Percentiles rank a stretch among this genome's conserved stretches.
Conservation (phyloP, 371 early-diverging fungal genomes). For the Coemansia sp. region DNA sequence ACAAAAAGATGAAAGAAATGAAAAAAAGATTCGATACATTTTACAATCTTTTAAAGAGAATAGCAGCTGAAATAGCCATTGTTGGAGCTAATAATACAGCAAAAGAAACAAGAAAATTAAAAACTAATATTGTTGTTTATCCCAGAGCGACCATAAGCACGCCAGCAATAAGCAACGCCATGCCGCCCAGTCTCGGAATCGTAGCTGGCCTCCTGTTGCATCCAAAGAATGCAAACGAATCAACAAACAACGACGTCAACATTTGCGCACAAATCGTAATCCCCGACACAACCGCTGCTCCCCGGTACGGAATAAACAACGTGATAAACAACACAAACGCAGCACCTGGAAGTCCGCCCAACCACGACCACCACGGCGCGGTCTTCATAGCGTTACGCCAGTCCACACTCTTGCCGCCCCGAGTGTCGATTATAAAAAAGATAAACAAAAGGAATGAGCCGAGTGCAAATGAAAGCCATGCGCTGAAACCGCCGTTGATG, state of each 20-base stretch:
- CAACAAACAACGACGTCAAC: constrained; percentile 41
- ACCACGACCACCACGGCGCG: constrained; percentile 49
- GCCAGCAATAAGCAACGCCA: constrained; percentile 37
- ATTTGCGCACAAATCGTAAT: constrained; percentile 49
- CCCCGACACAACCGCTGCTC: constrained; percentile 44
- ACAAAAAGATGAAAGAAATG: not conserved
- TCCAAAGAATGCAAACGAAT: constrained; percentile 44
- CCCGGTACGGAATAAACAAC: constrained; percentile 45
- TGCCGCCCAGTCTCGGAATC: constrained; percentile 26
- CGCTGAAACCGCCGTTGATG: constrained; percentile 41
- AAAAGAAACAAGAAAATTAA: not conserved
- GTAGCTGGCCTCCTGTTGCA: constrained; percentile 38
- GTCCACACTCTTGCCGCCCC: constrained; percentile 37
- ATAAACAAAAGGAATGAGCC: constrained; percentile 39
- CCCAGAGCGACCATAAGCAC: constrained; percentile 49
- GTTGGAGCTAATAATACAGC: constrained; percentile 6
- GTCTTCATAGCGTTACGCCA: constrained; percentile 43
- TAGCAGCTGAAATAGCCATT: not conserved
- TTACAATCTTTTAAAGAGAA: not conserved
- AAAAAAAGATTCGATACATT: not conserved
- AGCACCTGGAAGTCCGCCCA: constrained; percentile 44
- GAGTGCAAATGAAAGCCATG: constrained; percentile 47
- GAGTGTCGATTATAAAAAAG: constrained; percentile 44
- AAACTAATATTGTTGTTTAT: constrained; percentile 5
- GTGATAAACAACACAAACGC: constrained; percentile 47